Conservation (phyloP, 805 yeast genomes). For the Cyberlindnera euphorbiae region DNA sequence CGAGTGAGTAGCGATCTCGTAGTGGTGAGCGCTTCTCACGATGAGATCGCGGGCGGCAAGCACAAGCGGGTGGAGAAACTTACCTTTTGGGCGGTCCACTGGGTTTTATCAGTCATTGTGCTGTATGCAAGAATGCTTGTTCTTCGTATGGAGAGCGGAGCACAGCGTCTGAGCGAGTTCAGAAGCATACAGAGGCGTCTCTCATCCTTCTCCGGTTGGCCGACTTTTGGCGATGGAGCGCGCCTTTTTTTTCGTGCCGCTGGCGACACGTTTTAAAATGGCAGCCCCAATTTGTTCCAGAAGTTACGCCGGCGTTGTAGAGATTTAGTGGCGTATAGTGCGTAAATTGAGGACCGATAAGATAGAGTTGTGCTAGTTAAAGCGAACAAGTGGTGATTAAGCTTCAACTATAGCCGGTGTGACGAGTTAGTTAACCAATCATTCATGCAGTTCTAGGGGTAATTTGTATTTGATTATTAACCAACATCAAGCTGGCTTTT, state of each 20-base stretch:
- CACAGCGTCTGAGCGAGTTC: conserved; percentile 10
- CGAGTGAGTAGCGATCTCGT: no score
- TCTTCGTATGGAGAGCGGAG: conserved; percentile 11
- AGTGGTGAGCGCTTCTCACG: no score
- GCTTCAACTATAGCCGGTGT: no score
- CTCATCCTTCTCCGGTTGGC: conserved; percentile 2
- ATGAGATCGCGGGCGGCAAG: neutral
- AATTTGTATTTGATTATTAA: no score
- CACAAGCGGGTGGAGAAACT: conserved; percentile 5
- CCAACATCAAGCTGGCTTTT: conserved; percentile 10
- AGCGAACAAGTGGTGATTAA: no score
- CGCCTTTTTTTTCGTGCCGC: conserved; percentile 3
- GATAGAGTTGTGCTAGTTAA: no score
- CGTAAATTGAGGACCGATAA: no score
- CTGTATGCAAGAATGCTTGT: conserved; percentile 11
- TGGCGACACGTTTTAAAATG: conserved; percentile 2
- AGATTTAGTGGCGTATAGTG: no score
- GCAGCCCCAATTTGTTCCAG: conserved; percentile 1
- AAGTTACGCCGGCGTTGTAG: conserved; percentile 10
- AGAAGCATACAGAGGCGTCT: conserved; percentile 14
- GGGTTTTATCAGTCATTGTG: conserved; percentile 24
- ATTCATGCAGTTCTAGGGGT: no score
- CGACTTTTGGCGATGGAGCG: conserved; percentile 12
- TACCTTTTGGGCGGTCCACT: conserved; percentile 28
- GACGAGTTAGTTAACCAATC: no score